Evolutionary conservation across 257 asterid species (phyloP), one percentile per base, ranked within the genome.

Genomic region (Fraxinus americana): DNA sequence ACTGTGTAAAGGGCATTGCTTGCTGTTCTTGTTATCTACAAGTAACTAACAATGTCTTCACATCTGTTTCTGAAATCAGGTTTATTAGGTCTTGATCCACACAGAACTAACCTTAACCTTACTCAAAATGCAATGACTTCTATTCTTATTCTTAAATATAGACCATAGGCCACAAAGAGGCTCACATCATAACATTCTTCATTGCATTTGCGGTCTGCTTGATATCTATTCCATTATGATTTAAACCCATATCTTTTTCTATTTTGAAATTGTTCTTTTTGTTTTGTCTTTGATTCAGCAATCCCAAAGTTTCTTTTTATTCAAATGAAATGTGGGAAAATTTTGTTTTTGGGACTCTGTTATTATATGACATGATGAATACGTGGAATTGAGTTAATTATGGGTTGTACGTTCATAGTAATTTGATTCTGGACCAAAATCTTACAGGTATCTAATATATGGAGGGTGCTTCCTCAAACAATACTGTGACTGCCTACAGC

Each of bases 361-460:
- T 75, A 16, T 80, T 45, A 27, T 41, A 32, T 61, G 23, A 70
- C 35, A 30, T 23, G 54, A 7, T 13, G 50, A 25, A 43, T 54
- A 54, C 7, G 65, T 54, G 7, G 9, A 54, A 54, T 17, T 54
- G 65, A 54, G 65, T 13, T 25, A 25, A 7, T 17, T 41, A 4
- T 71, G n/a, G 12, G 61, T 21, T 7, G 72, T 25, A 32, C 59
- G 16, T 39, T 32, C 16, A 4, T 57, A n/a, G 23, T 19, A 19
- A 70, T 29, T 36, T 75, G 45, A 70, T 36, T 29, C 16, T 52
- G 11, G 75, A 32, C 34, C 5, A 5, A 65, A 75, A 50, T 71
- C 5, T 48, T 81, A 76, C 84, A 86, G 90, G 84, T 38, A 36
- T 74, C 11, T 23, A 21, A 52, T 67, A 79, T 29, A 59, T 71